Base-by-base conservation (phyloP, 805 yeast species). In the Kodamaea laetipori region DNA sequence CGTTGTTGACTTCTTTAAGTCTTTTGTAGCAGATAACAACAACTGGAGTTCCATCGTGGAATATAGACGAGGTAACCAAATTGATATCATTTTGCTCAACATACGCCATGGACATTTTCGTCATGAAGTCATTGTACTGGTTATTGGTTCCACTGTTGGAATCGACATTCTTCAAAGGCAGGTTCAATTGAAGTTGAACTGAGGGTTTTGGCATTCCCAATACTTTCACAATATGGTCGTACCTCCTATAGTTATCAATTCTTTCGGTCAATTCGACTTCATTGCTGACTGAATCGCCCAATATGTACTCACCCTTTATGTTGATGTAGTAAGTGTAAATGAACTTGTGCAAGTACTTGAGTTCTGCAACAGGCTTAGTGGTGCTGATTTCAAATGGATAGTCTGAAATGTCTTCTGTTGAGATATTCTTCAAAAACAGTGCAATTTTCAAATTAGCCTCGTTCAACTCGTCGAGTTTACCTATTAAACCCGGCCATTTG, bases 11-110 rank as follows among this genome's bases (percentile, higher is more conserved):
- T 13, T 73, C 54, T 26, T 52, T 56, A 26, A 70, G 45, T 18
- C 55, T 46, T 26, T 61, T 53, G 49, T 73, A 70, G 33, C 78
- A 76, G 18, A 84, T 52, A 3, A 84, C 80, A 19, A 86, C 66
- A 15, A 82, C 73, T 1, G 94, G 95, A 0, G 79, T 63, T 10
- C 95, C 95, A 56, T 86, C 95, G 28, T 76, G 70, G 27, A 84
- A 79, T 11, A 84, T 78, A 1, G 86, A 79, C 49, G 80, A 88
- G 40, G 77, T 80, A 8, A 86, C 72, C 27, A 82, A 66, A 0
- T 73, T 67, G 10, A 63, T 53, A 11, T 77, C 78, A 16, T 67
- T 55, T n/a, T 58, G 49, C 4, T 75, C 77, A 8, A 74, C 62
- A 46, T 82, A 81, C 46, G 76, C 74, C 36, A 77, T 66, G 0